Base-by-base conservation (phyloP, 345 rosid genomes). In the Schrenkiella parvula region DNA sequence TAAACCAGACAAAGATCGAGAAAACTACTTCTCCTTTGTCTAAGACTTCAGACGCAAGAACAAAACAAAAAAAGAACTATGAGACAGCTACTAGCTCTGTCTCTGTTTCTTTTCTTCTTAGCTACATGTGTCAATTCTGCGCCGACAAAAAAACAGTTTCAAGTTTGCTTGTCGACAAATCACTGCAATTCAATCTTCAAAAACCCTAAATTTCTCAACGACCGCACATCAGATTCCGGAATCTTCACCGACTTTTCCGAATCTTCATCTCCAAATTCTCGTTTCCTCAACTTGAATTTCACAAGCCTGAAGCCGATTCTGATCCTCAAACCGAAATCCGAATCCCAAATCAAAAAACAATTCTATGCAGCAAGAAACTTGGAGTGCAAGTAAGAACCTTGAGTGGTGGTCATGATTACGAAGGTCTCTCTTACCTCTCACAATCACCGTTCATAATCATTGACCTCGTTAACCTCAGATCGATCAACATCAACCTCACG, bases 321-420 rank as follows among this genome's bases (percentile, higher is more conserved):
- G 11, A 85, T 75, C 38, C 10, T 85, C 22, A 79, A 82, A 37
- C 81, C 92, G 0, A 54, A 31, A 1, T 78, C 71, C 1, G 81
- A 65, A 37, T 54, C 85, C 35, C 88, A 86, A 59, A 78, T 87
- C 32, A 83, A 64, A 31, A 84, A 68, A 4, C 89, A 18, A 70
- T 89, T 6, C 70, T 65, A 80, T 87, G 71, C 50, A 82, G 66
- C 74, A 77, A 19, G 67, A 52, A 39, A 55, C 72, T 54, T 47
- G 85, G 79, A 2, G 67, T 82, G 4, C 84, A 83, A 46, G 59
- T 89, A 29, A 80, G 82, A 66, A 83, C 82, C 54, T 52, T 88
- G 8, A 87, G 96, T 39, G 96, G 96, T 4, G 95, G 95, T 42
- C 92, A 87, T 52, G 95, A 89, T 73, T 87, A 80, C 38, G 96